Evolutionary conservation across 2,329 filamentous ascomycete species (phyloP).

Genomic region (Curvularia spicifera): DNA sequence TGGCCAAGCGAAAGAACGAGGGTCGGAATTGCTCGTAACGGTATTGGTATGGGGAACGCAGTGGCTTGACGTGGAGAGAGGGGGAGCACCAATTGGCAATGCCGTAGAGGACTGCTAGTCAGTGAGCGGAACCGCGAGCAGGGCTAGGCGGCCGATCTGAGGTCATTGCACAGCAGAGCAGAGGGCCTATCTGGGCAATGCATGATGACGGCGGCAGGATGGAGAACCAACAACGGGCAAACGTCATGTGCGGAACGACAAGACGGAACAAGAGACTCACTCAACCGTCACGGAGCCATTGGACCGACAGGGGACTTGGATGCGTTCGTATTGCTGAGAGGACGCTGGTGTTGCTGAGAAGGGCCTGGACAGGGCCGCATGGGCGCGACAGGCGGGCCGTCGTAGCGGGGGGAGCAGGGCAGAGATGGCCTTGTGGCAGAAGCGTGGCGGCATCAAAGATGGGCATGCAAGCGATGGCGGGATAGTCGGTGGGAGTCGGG

Average conservation of each 20-base stretch:
- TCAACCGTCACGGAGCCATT: constrained; percentile 53
- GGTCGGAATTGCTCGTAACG: too few relatives aligned
- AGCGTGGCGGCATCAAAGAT: constrained; percentile 26
- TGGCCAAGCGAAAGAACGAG: too few relatives aligned
- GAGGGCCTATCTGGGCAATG: constrained; percentile 1
- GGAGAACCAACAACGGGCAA: neutral
- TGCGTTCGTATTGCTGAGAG: constrained; percentile 32
- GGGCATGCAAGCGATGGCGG: constrained; percentile 13
- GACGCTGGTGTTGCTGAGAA: constrained; percentile 32
- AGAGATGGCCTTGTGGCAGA: constrained; percentile 15
- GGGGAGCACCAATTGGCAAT: neutral
- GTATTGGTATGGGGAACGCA: neutral
- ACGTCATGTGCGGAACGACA: constrained; percentile 7
- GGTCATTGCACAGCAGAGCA: constrained; percentile 12
- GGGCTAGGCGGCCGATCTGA: constrained; percentile 6
- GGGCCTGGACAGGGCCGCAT: neutral
- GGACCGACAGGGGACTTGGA: constrained; percentile 50
- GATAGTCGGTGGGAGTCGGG: neutral
- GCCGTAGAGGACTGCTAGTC: neutral
- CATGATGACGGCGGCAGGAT: neutral
- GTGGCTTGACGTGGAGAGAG: neutral
- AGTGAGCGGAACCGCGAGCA: neutral
- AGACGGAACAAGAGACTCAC: constrained; percentile 35
- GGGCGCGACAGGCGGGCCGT: neutral
- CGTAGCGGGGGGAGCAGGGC: constrained; percentile 13